Conservation (phyloP, 257 asterid species). For the Anisodus tanguticus region DNA sequence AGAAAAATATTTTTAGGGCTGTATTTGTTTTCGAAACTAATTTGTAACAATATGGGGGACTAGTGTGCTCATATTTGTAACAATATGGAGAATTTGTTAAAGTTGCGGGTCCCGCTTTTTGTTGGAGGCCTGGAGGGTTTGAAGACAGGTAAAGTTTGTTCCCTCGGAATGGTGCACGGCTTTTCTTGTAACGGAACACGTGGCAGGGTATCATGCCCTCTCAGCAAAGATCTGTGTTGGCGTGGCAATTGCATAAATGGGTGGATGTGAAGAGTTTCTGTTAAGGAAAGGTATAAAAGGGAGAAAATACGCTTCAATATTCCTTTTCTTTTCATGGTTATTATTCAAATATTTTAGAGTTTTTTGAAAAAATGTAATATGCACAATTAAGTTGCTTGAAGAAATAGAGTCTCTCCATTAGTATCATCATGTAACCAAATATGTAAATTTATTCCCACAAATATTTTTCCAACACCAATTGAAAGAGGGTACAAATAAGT, state of each 20-base stretch:
- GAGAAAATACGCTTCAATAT: no score
- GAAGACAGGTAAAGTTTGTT: constrained; percentile 49
- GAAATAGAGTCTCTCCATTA: no score
- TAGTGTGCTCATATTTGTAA: constrained; percentile 14
- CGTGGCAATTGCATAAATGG: constrained; percentile 36
- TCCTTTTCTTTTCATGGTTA: no score
- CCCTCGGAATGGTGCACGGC: constrained; percentile 37
- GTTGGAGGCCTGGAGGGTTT: constrained; percentile 44
- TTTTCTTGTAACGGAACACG: constrained; percentile 37
- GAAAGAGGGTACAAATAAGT: no score
- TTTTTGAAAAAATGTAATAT: no score
- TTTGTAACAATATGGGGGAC: constrained; percentile 1
- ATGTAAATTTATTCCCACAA: no score
- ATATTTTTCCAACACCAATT: no score
- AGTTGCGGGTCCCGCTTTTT: constrained; percentile 45
- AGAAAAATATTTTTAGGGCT: neutral
- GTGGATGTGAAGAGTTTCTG: no score
- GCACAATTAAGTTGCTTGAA: no score
- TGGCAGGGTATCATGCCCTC: constrained; percentile 35
- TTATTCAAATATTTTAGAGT: no score
- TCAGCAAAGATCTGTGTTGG: neutral
- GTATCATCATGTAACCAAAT: no score
- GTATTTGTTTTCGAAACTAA: neutral
- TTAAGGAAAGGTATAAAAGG: no score
- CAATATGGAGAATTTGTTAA: constrained; percentile 36